These are phyloP conservation scores for Alternaria postmessia DNA, from an alignment of 2,329 filamentous ascomycete genomes.

Conservation along the genomic window DNA sequence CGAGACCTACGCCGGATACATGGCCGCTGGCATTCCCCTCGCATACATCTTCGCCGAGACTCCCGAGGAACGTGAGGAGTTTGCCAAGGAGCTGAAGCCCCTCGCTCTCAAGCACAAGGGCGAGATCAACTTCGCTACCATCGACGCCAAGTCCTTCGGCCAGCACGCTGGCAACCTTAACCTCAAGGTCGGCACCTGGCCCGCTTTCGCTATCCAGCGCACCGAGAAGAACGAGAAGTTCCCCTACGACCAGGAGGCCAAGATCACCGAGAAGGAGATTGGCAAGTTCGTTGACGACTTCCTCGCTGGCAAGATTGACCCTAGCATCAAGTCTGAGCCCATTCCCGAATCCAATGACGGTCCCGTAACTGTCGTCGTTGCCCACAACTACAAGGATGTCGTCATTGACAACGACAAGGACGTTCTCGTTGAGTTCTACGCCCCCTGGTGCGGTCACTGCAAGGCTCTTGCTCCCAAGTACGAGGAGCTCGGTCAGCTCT, in stretches of 20 bases:
- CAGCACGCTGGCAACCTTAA: slow-evolving; percentile 97
- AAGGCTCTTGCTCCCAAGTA: slow-evolving; percentile 74
- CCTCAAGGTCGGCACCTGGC: slow-evolving; percentile 94
- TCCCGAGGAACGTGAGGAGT: slow-evolving; percentile 82
- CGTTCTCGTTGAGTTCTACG: slow-evolving; percentile 97
- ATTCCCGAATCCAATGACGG: slow-evolving; percentile 94
- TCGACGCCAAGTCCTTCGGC: slow-evolving; percentile 92
- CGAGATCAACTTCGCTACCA: slow-evolving; percentile 96
- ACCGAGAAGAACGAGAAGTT: slow-evolving; percentile 96
- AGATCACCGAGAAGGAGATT: slow-evolving; percentile 77
- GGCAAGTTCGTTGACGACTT: slow-evolving; percentile 87
- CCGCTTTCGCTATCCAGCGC: slow-evolving; percentile 97
- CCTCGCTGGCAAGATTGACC: slow-evolving; percentile 84
- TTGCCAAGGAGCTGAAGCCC: slow-evolving; percentile 80
- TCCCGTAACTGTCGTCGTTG: slow-evolving; percentile 85
- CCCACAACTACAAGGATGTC: slow-evolving; percentile 90
- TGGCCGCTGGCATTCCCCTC: slow-evolving; percentile 88
- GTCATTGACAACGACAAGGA: slow-evolving; percentile 96
- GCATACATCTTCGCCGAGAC: slow-evolving; percentile 98
- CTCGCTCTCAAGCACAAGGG: slow-evolving; percentile 92
- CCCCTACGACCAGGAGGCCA: slow-evolving; percentile 85
- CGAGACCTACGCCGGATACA: slow-evolving; percentile 95
- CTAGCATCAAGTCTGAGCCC: slow-evolving; percentile 98
- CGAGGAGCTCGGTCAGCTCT: slow-evolving; percentile 68
- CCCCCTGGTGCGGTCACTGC: slow-evolving; percentile 80